Conservation (phyloP, 2,329 filamentous ascomycete species). For the Aspergillus novofumigatus region DNA sequence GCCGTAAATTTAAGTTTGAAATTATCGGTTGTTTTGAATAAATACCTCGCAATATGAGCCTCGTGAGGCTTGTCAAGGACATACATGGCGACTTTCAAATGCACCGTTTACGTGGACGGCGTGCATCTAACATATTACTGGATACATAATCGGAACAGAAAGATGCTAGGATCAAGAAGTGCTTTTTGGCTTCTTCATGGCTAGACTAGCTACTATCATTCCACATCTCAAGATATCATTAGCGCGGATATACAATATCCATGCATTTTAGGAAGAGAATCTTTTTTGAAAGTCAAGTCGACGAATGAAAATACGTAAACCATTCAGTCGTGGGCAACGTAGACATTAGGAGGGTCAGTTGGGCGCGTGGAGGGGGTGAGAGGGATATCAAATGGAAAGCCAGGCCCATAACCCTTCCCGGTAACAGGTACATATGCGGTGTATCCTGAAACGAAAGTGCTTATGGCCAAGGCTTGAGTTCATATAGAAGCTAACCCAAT, state of each 20-base stretch:
- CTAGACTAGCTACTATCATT: conserved; percentile 13
- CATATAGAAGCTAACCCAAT: conserved; percentile 7
- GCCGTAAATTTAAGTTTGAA: background rate
- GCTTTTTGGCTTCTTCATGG: conserved; percentile 3
- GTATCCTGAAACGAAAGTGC: background rate
- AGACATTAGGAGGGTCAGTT: conserved; percentile 8
- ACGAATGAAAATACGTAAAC: conserved; percentile 17
- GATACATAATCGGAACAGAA: background rate
- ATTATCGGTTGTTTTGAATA: background rate
- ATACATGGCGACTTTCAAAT: background rate
- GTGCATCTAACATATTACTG: background rate
- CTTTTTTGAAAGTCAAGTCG: conserved; percentile 9
- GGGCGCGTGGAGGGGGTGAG: background rate
- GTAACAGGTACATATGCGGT: background rate
- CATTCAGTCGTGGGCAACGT: conserved; percentile 15
- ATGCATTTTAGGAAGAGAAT: conserved; percentile 1
- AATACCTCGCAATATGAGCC: background rate
- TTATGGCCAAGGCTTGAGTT: conserved; percentile 1
- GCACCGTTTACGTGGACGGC: background rate
- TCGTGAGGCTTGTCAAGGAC: background rate
- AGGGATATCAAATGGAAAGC: background rate
- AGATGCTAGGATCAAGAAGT: background rate
- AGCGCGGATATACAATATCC: conserved; percentile 9
- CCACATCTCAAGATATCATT: conserved; percentile 16
- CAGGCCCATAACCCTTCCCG: background rate